Base-by-base conservation (phyloP, 2,329 filamentous ascomycete species). In the Fusarium goolgardi region DNA sequence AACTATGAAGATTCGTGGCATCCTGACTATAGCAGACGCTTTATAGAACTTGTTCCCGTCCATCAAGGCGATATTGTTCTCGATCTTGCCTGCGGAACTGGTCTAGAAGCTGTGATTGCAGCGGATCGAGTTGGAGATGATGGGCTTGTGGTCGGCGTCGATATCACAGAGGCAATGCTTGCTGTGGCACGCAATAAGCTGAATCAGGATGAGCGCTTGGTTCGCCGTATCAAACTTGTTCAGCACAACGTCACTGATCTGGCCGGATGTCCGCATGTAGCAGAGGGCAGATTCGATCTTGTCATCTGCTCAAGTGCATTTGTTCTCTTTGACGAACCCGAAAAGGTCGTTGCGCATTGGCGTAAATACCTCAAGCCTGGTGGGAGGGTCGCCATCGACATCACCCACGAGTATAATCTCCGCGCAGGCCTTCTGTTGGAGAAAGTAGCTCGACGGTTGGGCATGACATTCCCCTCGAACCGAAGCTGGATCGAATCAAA, bases 281-380 rank as follows among this genome's bases (percentile, higher is more conserved):
- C 60, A 4, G 69, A 65, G n/a, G 64, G 52, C 12, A 66, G 46
- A 11, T 79, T 78, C 34, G 75, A 79, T 37, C 56, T 71, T 16
- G 65, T 78, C 3, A 46, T 79, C n/a, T 79, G 77, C 65, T 78
- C 72, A 16, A 78, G 66, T 56, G 76, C 76, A 2, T 78, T 79
- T 45, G 74, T 78, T 10, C 72, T 79, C 6, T 70, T 79, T 15
- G 60, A 71, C 21, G 46, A 75, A 4, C 74, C 75, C 2, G 66
- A 67, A 2, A 37, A 47, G 5, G 74, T 75, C 11, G 60, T 78
- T 15, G 55, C 54, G 6, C 67, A 73, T 32, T 80, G 77, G 78
- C 67, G 50, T 40, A 63, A 65, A 10, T 78, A 71, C 43, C 64
- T 79, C 20, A 71, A 70, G 43, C 63, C 62, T 1, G 71, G 71